phyloP scores from a whole-genome alignment of 306 rosid species.

The Oemleria cerasiformis region DNA sequence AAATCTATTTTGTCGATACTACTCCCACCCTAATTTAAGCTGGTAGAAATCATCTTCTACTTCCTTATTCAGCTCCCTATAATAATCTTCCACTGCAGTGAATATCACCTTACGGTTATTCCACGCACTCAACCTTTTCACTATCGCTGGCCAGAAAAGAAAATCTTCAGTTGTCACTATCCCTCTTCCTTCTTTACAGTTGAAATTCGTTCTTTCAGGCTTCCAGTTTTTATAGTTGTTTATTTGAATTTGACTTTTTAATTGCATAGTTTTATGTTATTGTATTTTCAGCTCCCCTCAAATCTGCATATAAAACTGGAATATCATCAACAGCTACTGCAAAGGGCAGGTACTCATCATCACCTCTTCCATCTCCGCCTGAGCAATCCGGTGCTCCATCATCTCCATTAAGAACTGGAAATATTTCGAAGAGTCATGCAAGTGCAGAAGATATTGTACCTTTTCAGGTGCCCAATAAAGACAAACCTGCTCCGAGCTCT shows the following conservation, averaged over 20 bases:
- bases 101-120: not conserved
- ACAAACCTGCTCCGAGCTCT: conserved; percentile 41
- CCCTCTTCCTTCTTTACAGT: not conserved
- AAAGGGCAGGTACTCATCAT: conserved; percentile 60
- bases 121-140: not conserved
- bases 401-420: conserved; percentile 63
- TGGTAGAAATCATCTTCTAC: not conserved
- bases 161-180: not conserved
- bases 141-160: not conserved
- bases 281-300: conserved; percentile 58
- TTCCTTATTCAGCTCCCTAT: not conserved
- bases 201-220: not conserved
- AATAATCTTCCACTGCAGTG: not conserved
- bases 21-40: not conserved
- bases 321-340: conserved; percentile 44
- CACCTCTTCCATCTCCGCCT: conserved; percentile 77
- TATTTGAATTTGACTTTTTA: conserved; percentile 13
- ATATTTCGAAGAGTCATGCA: conserved; percentile 42
- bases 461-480: conserved; percentile 49
- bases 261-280: not conserved
- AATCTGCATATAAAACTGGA: conserved; percentile 55
- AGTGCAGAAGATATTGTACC: conserved; percentile 51
- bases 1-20: not conserved
- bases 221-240: not conserved
- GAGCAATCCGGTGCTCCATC: conserved; percentile 54